Percentiles rank a stretch among this genome's conserved stretches.
Evolutionary conservation across 371 early-diverging fungal species (phyloP).

Genomic region (Fennellomyces sp.): DNA sequence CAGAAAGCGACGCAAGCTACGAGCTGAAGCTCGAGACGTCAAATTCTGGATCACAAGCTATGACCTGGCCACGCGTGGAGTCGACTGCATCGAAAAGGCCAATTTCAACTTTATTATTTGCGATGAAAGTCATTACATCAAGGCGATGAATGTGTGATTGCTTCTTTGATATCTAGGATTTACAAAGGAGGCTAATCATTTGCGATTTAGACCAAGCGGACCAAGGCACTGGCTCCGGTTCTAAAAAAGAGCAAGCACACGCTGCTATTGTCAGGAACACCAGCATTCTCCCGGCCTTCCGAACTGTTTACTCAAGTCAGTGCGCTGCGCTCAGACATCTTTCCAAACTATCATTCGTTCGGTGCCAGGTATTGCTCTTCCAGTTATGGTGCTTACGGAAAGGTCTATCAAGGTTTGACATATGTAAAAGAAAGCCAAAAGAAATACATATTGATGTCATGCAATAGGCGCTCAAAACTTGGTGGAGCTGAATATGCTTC

Average conservation of each 20-base stretch:
- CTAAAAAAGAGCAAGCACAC: conserved; percentile 39
- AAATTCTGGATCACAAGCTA: conserved; percentile 50
- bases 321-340: conserved; percentile 40
- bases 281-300: conserved; percentile 60
- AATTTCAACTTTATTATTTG: conserved; percentile 31
- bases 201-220: conserved; percentile 40
- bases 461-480: conserved; percentile 56
- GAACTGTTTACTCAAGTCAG: conserved; percentile 64
- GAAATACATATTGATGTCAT: neutral
- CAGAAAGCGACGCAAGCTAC: neutral
- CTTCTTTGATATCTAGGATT: neutral
- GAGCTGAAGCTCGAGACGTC: too few species aligned
- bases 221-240: conserved; percentile 49
- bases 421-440: neutral
- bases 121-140: conserved; percentile 64
- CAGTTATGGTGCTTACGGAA: conserved; percentile 26
- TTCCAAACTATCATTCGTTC: conserved; percentile 43
- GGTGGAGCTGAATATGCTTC: conserved; percentile 55
- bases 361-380: conserved; percentile 64
- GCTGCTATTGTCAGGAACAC: conserved; percentile 61
- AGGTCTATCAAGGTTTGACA: conserved; percentile 20
- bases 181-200: neutral
- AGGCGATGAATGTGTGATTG: conserved; percentile 33
- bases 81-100: conserved; percentile 34
- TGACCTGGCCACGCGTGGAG: conserved; percentile 30